Percentiles rank a stretch among this genome's conserved stretches.
phyloP scores from a whole-genome alignment of 495 filamentous ascomycete species.

The Neurospora sp. region DNA sequence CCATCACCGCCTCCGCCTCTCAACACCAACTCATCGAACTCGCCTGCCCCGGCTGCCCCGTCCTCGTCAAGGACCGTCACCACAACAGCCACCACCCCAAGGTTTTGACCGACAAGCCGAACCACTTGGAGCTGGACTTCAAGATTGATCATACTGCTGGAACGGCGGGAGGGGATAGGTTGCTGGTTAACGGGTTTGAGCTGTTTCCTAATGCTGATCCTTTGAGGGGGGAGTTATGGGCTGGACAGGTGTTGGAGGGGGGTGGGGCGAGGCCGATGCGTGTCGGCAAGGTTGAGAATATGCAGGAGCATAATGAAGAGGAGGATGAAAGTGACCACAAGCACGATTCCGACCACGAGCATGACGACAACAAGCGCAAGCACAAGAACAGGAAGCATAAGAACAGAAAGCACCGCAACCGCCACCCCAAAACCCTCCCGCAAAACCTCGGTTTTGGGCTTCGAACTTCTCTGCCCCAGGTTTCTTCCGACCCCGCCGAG shows the following conservation, averaged over 20 bases:
- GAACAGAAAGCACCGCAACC: conserved; percentile 3
- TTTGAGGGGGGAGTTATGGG: conserved; percentile 16
- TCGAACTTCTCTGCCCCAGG: conserved; percentile 28
- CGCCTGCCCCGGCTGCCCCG: conserved; percentile 34
- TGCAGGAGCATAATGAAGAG: background rate
- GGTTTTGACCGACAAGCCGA: conserved; percentile 19
- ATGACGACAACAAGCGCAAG: conserved; percentile 5
- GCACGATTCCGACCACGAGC: conserved; percentile 1
- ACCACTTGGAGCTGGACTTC: conserved; percentile 33
- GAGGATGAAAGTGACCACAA: background rate
- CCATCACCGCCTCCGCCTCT: background rate
- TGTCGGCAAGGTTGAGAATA: background rate
- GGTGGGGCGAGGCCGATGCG: background rate
- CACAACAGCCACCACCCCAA: conserved; percentile 8
- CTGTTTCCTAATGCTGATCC: conserved; percentile 31
- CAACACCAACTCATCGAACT: conserved; percentile 21
- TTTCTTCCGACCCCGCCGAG: conserved; percentile 14
- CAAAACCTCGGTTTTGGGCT: conserved; percentile 32
- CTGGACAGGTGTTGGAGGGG: conserved; percentile 18
- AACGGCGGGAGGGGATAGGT: conserved; percentile 13
- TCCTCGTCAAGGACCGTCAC: conserved; percentile 16
- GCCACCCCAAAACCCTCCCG: conserved; percentile 5
- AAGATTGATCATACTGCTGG: conserved; percentile 20
- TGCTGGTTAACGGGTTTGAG: conserved; percentile 35
- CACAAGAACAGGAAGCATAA: conserved; percentile 6